Percentiles rank a stretch among this genome's conserved stretches.
phyloP scores from a whole-genome alignment of 2,329 filamentous ascomycete species.

The Fusarium floridanum region DNA sequence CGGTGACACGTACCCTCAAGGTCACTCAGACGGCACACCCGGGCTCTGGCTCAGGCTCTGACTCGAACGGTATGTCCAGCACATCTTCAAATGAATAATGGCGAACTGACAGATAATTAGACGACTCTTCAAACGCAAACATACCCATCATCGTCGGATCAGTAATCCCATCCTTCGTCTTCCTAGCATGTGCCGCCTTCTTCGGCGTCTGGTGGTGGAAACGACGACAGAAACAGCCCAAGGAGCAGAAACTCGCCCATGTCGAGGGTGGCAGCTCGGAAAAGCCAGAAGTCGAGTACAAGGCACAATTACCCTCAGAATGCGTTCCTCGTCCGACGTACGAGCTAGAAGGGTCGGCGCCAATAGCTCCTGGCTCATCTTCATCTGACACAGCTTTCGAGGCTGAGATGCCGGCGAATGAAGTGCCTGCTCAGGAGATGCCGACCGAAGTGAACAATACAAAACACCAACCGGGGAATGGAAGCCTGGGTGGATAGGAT shows the following conservation, averaged over 20 bases:
- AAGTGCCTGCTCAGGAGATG: slow-evolving; percentile 13
- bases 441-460: not conserved
- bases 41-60: not conserved
- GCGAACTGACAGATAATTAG: not conserved
- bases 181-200: not conserved
- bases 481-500: not conserved
- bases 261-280: not conserved
- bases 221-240: not conserved
- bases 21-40: not conserved
- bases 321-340: not conserved
- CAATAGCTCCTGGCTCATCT: not conserved
- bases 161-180: not conserved
- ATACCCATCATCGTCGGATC: not conserved
- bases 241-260: not conserved
- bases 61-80: not conserved
- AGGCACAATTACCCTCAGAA: slow-evolving; percentile 10
- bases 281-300: not conserved
- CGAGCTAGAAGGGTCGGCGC: not conserved
- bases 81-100: not conserved
- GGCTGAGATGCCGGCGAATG: slow-evolving; percentile 13
- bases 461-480: not conserved
- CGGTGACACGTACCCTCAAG: not conserved
- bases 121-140: not conserved
- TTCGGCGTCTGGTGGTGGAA: slow-evolving; percentile 7
- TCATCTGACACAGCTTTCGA: not conserved